Conservation (phyloP, 2,329 filamentous ascomycete genomes). For the Penicillium sp. region DNA sequence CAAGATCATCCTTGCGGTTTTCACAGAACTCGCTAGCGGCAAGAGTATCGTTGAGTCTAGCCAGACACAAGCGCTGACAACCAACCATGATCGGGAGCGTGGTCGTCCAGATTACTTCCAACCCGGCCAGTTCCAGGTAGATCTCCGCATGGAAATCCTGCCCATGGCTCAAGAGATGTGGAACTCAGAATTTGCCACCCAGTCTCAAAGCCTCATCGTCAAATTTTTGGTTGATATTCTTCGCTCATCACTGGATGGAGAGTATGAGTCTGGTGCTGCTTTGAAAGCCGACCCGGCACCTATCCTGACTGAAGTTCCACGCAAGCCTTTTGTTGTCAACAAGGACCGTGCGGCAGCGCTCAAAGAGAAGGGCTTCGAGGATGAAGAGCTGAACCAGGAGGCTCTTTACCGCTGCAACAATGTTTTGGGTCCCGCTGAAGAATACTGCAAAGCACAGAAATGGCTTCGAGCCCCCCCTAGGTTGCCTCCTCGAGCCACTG, state of each 20-base stretch:
- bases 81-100: slow-evolving; percentile 56
- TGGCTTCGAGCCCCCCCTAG: slow-evolving; percentile 60
- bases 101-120: slow-evolving; percentile 63
- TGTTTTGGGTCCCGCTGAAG: slow-evolving; percentile 57
- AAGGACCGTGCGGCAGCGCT: slow-evolving; percentile 48
- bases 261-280: slow-evolving; percentile 68
- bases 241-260: slow-evolving; percentile 73
- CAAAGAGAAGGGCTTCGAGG: slow-evolving; percentile 50
- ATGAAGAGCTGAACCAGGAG: slow-evolving; percentile 69
- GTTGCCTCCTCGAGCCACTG: slow-evolving; percentile 66
- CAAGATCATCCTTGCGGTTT: slow-evolving; percentile 83
- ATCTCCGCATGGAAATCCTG: slow-evolving; percentile 77
- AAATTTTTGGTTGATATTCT: slow-evolving; percentile 82
- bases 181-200: slow-evolving; percentile 82
- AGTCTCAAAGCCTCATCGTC: slow-evolving; percentile 72
- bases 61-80: slow-evolving; percentile 58
- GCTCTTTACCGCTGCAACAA: slow-evolving; percentile 82
- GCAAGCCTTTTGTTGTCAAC: slow-evolving; percentile 56
- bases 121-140: slow-evolving; percentile 77
- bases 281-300: slow-evolving; percentile 63
- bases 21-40: slow-evolving; percentile 71
- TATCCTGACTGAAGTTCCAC: slow-evolving; percentile 45
- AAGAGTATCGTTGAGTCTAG: slow-evolving; percentile 79
- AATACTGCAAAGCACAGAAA: slow-evolving; percentile 72
- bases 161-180: slow-evolving; percentile 77